Evolutionary conservation across 2,329 filamentous ascomycete genomes (phyloP), one percentile per base, ranked within the genome.

Genomic region (Botrytis squamosa): DNA sequence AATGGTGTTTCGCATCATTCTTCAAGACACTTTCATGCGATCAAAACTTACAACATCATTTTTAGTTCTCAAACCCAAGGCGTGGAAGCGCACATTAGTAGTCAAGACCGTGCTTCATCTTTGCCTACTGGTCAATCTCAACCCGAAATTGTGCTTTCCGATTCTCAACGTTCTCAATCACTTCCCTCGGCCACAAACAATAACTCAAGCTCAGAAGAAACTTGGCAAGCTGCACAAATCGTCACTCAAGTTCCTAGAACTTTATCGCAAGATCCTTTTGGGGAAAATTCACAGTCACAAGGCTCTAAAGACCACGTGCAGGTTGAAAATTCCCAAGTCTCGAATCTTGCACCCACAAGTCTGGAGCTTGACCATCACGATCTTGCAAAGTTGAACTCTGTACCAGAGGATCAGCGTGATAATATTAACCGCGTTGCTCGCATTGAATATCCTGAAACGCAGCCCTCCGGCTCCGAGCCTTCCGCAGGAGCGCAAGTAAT

Each of bases 221-320:
- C 52, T 72, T 76, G 75, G 73, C 71, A 77, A 66, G 65, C 74
- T 59, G 70, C 75, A 49, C 69, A 74, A 73, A 62, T 72, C 6
- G 70, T 72, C 18, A 75, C 74, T n/a, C 70, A 63, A 65, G 8
- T 71, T 33, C 72, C 42, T 33, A 44, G 33, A 55, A 20, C n/a
- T n/a, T 64, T n/a, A 40, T 64, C 49, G 33, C 55, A 59, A 57
- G 38, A 69, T 29, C 25, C 62, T 63, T 22, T 20, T 52, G 20
- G n/a, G 36, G 67, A 33, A 25, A 44, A 70, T 36, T 42, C 29
- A 6, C 46, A 59, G 44, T 67, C 70, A 59, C 62, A 59, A 38
- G 49, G 36, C 52, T 65, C 33, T 66, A 38, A 16, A 42, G 62
- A 67, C 62, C 60, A 72, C 62, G 64, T 72, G 59, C 71, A 62